Conservation (phyloP, 2,329 filamentous ascomycete species). For the Simplicillium aogashimaense region DNA sequence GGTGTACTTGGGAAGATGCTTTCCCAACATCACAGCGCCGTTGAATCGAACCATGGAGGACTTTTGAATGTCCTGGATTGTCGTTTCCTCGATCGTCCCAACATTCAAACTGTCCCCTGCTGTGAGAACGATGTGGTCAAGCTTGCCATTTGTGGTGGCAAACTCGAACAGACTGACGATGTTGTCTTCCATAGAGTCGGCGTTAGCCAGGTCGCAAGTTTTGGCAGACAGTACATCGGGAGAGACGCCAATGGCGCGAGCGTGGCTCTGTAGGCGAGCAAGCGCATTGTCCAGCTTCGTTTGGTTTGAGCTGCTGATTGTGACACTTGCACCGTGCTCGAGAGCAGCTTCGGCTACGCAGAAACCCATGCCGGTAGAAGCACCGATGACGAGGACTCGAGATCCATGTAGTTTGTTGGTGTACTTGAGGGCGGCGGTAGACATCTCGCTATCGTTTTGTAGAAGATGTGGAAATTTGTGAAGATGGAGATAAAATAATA, state of each 20-base stretch:
- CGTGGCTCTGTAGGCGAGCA: conserved; percentile 20
- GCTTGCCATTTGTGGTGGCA: conserved; percentile 32
- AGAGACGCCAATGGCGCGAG: conserved; percentile 24
- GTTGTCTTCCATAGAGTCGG: conserved; percentile 22
- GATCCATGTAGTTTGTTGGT: conserved; percentile 23
- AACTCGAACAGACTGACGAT: conserved; percentile 36
- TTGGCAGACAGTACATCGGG: conserved; percentile 15
- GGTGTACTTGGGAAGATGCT: conserved; percentile 34
- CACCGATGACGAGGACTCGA: conserved; percentile 51
- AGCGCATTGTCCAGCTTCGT: conserved; percentile 37
- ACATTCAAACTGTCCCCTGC: conserved; percentile 34
- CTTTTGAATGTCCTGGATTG: conserved; percentile 25
- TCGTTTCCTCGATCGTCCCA: conserved; percentile 28
- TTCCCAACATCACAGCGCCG: conserved; percentile 40
- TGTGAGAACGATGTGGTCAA: conserved; percentile 50
- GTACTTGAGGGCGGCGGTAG: conserved; percentile 12
- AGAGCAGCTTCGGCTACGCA: conserved; percentile 48
- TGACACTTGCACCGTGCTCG: conserved; percentile 44
- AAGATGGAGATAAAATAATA: neutral
- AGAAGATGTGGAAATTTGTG: neutral
- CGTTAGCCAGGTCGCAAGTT: conserved; percentile 11
- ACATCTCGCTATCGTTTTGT: neutral
- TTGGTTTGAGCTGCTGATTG: conserved; percentile 48
- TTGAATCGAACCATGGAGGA: conserved; percentile 40
- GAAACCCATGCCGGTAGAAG: conserved; percentile 53